Evolutionary conservation across 805 yeast species (phyloP).

Genomic region (Lipomyces mesembrius): DNA sequence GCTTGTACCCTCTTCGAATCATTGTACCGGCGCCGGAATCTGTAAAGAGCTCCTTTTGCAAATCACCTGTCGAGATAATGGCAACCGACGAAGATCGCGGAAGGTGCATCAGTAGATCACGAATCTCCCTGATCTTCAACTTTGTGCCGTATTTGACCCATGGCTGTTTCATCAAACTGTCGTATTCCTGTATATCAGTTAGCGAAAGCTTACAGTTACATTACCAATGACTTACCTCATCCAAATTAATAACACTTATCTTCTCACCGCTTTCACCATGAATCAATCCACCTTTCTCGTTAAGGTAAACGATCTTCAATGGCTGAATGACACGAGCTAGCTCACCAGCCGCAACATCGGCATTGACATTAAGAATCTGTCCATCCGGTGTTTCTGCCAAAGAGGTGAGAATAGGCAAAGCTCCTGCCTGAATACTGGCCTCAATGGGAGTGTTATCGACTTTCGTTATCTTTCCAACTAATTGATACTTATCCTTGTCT

Average conservation of each 20-base stretch:
- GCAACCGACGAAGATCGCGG: constrained; percentile 99
- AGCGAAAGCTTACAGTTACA: neutral
- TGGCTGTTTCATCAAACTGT: constrained; percentile 82
- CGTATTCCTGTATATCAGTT: constrained; percentile 61
- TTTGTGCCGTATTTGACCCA: constrained; percentile 99
- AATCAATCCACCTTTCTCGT: constrained; percentile 96
- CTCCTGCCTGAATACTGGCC: constrained; percentile 94
- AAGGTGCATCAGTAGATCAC: constrained; percentile 87
- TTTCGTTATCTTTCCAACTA: constrained; percentile 86
- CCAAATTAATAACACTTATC: constrained; percentile 86
- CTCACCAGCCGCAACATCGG: constrained; percentile 99
- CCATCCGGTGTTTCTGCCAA: constrained; percentile 97
- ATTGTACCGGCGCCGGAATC: constrained; percentile 99
- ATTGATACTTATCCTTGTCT: constrained; percentile 85
- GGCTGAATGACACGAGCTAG: constrained; percentile 97
- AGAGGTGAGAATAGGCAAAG: constrained; percentile 93
- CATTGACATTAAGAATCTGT: constrained; percentile 94
- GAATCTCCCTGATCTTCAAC: constrained; percentile 93
- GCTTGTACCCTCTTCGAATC: constrained; percentile 95
- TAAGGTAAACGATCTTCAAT: constrained; percentile 90
- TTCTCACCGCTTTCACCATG: constrained; percentile 92
- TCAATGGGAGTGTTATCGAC: constrained; percentile 91
- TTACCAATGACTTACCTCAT: constrained; percentile 56
- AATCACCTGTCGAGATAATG: constrained; percentile 89
- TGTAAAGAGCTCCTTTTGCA: constrained; percentile 96